Evolutionary conservation across 2,329 filamentous ascomycete species (phyloP), one percentile per base, ranked within the genome.

Genomic region (Ceratocystis variospora): DNA sequence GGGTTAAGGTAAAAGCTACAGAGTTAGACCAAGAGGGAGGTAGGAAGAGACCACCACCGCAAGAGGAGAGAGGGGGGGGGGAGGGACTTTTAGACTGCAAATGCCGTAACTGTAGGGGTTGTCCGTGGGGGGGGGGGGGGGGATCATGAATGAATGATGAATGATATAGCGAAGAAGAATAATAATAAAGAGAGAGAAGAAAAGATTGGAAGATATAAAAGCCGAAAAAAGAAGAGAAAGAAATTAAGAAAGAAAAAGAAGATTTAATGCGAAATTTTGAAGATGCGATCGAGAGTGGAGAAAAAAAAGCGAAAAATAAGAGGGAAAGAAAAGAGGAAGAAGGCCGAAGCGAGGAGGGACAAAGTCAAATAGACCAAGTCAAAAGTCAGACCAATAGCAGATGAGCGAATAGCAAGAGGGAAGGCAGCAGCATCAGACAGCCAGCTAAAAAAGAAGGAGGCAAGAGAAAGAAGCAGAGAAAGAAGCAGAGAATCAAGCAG

Each of bases 351-450:
- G 31, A 53, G 62, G 15, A 64, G 28, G 31, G 61, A 63, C 61
- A 33, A 66, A 22, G 25, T 57, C 31, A 44, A 55, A 66, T 28
- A 61, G 19, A 31, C 45, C 48, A 19, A 55, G 25, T 48, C 28
- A 41, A 22, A 63, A 31, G 19, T 41, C 57, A 8, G 41, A 44
- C 59, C 31, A 45, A 62, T 41, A n/a, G 28, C 31, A 48, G 57
- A 53, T 66, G 57, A 68, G 62, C 55, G 53, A 64, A 68, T 61
- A 50, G 25, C 48, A 53, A 53, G 48, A 53, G 22, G 6, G 22
- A 17, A 62, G 66, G 66, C 31, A 64, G n/a, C 22, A 64, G 31
- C 37, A 41, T 41, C 37, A 41, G 37, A 41, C 37, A 15, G 37
- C 10, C 37, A 41, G 37, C 37, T 41, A 41, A 28, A 65, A 59